A percentile compares a stretch with the other conserved stretches of the same genome.
Evolutionary conservation across 352 stramenopile species (phyloP).

Genomic region (Phytopythium mirpurense): DNA sequence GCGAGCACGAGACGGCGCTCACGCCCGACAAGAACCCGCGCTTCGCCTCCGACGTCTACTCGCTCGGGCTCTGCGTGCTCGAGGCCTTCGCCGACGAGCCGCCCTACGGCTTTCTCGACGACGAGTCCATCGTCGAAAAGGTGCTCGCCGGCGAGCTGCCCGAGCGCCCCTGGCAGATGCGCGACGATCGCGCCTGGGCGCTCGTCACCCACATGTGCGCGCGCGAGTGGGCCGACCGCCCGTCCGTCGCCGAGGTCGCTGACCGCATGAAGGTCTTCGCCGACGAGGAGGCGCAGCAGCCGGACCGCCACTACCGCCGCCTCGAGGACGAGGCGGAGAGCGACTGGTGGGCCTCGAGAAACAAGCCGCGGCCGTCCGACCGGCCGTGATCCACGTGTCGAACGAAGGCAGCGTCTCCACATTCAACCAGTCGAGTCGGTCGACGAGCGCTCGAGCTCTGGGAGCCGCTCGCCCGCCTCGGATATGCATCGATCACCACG

Average conservation of each 20-base stretch:
- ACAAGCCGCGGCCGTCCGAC: neutral
- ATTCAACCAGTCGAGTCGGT: too few species aligned
- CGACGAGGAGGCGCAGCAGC: conserved; percentile 8
- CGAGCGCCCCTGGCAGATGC: conserved; percentile 4
- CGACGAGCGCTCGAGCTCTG: neutral
- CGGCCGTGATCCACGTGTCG: too few species aligned
- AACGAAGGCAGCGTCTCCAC: too few species aligned
- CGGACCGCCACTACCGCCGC: neutral
- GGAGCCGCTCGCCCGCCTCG: too few species aligned
- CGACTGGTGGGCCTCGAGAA: too few species aligned
- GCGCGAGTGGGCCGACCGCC: neutral
- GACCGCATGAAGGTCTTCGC: conserved; percentile 10
- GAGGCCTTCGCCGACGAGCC: conserved; percentile 17
- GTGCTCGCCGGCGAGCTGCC: conserved; percentile 6
- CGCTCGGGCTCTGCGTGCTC: conserved; percentile 30
- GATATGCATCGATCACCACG: too few species aligned
- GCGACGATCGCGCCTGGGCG: conserved; percentile 14
- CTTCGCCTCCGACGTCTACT: conserved; percentile 20
- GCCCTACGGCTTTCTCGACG: conserved; percentile 12
- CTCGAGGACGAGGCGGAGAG: neutral
- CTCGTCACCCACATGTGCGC: conserved; percentile 10
- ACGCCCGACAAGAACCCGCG: conserved; percentile 8
- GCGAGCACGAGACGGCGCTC: conserved; percentile 2
- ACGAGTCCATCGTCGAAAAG: conserved; percentile 7
- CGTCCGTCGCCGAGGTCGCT: conserved; percentile 4